Evolutionary conservation across 176 grass and related monocot genomes (phyloP), one percentile per base, ranked within the genome.

Genomic region (Triticum timopheevii): DNA sequence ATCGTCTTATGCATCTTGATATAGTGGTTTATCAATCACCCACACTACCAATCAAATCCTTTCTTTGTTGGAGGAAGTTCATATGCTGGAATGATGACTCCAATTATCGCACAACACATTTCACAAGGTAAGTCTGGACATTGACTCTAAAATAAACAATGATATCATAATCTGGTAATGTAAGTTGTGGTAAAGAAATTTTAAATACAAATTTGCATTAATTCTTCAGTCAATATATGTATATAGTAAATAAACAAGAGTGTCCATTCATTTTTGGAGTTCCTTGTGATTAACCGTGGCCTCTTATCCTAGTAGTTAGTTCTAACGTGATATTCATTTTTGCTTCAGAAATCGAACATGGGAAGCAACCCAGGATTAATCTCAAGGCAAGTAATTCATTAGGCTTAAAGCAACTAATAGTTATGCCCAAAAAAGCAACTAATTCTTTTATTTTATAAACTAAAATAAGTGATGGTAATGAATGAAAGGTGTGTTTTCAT

Each of bases 41-140:
- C 86, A 22, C 45, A 12, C 6, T 83, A 87, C 73, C 45, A 89
- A 11, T 82, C 72, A 20, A 83, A 95, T 82, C 79, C 83, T 58
- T 85, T 95, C 78, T 93, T 92, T 9, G 10, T 95, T 65, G 82
- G 77, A 9, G 90, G 90, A 27, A 83, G 88, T 82, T 95, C 93
- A 24, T 95, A 95, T 42, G 83, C 58, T n/a, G 90, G 90, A 27
- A 92, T 89, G 49, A 36, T 88, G 52, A 62, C 44, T 63, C 93
- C 90, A 11, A 38, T 86, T 7, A 52, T 92, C 3, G 64, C 71
- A 6, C 42, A 95, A 8, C 25, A 83, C 23, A 52, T 95, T 79
- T 84, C 88, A 58, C 50, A 90, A 84, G 93, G 93, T 92, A 89
- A 77, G 45, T 15, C 13, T 39, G 11, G 50, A 54, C 50, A 54